These are phyloP conservation scores for Umbelopsis isabellina DNA, from an alignment of 192 early-diverging fungal genomes.

Conservation along the genomic window DNA sequence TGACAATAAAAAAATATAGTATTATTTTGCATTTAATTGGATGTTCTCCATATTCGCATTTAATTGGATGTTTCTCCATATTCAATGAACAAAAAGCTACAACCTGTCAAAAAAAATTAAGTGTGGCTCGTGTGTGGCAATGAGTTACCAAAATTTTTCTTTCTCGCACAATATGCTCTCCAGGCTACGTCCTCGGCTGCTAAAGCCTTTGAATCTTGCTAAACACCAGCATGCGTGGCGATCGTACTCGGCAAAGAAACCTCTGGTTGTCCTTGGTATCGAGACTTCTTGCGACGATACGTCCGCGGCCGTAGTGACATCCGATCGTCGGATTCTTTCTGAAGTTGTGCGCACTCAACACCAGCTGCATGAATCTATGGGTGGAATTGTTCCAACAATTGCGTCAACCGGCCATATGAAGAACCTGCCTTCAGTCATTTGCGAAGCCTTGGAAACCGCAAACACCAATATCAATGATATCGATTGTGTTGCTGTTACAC, in stretches of 20 bases:
- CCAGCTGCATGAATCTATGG: constrained; percentile 67
- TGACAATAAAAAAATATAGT: no score
- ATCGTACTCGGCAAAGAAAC: constrained; percentile 23
- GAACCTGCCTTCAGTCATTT: constrained; percentile 64
- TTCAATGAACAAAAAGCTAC: no score
- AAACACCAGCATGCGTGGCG: not conserved
- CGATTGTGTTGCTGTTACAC: constrained; percentile 76
- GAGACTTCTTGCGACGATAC: constrained; percentile 86
- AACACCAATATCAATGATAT: constrained; percentile 55
- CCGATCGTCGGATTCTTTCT: constrained; percentile 63
- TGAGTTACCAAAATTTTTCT: no score
- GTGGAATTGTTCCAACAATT: constrained; percentile 74
- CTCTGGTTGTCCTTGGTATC: constrained; percentile 63
- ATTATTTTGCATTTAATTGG: no score
- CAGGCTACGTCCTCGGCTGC: not conserved
- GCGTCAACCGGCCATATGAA: constrained; percentile 69
- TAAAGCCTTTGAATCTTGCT: not conserved
- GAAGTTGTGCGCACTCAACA: constrained; percentile 68
- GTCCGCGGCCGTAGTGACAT: constrained; percentile 70
- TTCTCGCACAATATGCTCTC: no score
- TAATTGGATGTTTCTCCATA: no score
- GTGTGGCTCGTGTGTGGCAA: no score
- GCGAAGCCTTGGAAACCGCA: constrained; percentile 60
- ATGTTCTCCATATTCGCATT: no score
- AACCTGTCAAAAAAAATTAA: no score